Evolutionary conservation across 805 yeast species (phyloP).

Genomic region (Candida michaelii): DNA sequence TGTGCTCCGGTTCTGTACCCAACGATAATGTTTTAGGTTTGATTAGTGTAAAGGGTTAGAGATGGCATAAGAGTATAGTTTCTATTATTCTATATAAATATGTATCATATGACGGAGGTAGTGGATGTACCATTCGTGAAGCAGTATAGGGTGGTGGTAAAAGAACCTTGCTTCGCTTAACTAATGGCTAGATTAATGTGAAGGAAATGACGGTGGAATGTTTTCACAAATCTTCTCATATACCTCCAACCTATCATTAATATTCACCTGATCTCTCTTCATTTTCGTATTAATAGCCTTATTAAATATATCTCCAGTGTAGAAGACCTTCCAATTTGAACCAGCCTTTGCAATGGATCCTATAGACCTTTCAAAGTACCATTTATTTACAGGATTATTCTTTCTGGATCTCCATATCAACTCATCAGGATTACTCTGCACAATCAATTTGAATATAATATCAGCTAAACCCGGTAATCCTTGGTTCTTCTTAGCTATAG

Average conservation of each 20-base stretch:
- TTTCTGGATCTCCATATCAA: constrained; percentile 88
- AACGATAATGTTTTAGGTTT: too few relatives aligned
- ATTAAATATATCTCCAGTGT: constrained; percentile 41
- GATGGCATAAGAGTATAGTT: too few relatives aligned
- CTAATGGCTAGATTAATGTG: too few relatives aligned
- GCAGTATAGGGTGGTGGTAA: too few relatives aligned
- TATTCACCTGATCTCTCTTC: constrained; percentile 12
- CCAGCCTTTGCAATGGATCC: constrained; percentile 52
- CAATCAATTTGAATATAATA: constrained; percentile 79
- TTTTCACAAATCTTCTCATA: constrained; percentile 54
- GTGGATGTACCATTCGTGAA: too few relatives aligned
- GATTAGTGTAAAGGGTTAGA: too few relatives aligned
- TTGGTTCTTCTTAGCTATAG: constrained; percentile 78
- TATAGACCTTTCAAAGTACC: constrained; percentile 91
- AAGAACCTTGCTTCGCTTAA: too few relatives aligned
- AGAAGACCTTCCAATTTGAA: constrained; percentile 42
- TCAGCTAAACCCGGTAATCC: constrained; percentile 95
- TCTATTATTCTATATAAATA: too few relatives aligned
- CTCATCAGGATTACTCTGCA: constrained; percentile 66
- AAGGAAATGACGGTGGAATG: constrained; percentile 66
- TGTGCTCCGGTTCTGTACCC: too few relatives aligned
- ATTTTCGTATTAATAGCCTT: constrained; percentile 28
- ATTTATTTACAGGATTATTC: constrained; percentile 88
- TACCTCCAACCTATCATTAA: constrained; percentile 37
- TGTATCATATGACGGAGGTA: too few relatives aligned